These are phyloP conservation scores for Pseudogymnoascus sp. DNA, from an alignment of 2,329 filamentous ascomycete genomes.

Conservation along the genomic window DNA sequence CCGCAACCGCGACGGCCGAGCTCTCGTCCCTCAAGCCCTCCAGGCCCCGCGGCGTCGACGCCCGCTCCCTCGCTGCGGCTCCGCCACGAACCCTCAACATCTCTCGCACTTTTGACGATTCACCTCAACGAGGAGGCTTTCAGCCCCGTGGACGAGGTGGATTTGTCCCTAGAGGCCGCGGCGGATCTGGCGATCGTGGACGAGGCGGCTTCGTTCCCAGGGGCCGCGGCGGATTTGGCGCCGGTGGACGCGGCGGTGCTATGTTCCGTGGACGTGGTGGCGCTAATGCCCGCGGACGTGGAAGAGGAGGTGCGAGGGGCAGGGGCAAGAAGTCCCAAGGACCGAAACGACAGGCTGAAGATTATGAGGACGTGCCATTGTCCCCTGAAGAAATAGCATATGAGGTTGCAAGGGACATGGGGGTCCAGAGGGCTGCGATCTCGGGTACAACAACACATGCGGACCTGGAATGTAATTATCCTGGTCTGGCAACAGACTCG, in stretches of 20 bases:
- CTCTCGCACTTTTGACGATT: neutral
- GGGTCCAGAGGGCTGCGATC: slow-evolving; percentile 20
- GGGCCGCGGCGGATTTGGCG: neutral
- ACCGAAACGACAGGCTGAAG: neutral
- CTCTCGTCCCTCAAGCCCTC: slow-evolving; percentile 21
- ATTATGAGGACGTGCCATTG: slow-evolving; percentile 15
- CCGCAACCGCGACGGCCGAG: slow-evolving; percentile 19
- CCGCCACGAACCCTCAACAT: slow-evolving; percentile 17
- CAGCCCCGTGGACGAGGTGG: neutral
- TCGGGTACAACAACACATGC: slow-evolving; percentile 19
- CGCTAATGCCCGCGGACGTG: slow-evolving; percentile 14
- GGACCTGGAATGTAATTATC: slow-evolving; percentile 17
- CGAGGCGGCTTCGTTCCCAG: neutral
- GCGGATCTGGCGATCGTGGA: neutral
- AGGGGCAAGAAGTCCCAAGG: slow-evolving; percentile 34
- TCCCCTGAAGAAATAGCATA: slow-evolving; percentile 21
- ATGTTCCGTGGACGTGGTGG: slow-evolving; percentile 11
- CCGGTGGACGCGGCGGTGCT: slow-evolving; percentile 12
- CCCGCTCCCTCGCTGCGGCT: slow-evolving; percentile 25
- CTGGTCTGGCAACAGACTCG: slow-evolving; percentile 19
- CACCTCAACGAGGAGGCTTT: neutral
- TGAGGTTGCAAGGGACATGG: slow-evolving; percentile 18
- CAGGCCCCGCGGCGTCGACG: slow-evolving; percentile 23
- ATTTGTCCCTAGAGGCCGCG: neutral
- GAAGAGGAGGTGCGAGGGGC: slow-evolving; percentile 32